Percentiles rank a stretch among this genome's conserved stretches.
Conservation (phyloP, 1,284 basidiomycete species). For the Apiotrichum domesticum region DNA sequence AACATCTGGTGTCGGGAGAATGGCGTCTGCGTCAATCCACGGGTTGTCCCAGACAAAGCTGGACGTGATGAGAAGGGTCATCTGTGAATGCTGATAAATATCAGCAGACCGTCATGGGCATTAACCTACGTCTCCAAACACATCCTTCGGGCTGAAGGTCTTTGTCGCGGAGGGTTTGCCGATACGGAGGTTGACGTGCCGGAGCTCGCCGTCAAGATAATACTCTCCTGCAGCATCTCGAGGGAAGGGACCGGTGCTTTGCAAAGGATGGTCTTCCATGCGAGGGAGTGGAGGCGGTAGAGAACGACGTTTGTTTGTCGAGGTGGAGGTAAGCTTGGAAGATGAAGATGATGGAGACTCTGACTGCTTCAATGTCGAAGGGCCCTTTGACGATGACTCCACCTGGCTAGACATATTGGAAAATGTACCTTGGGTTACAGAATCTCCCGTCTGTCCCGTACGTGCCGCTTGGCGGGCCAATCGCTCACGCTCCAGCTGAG, state of each 20-base stretch:
- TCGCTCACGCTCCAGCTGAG: conserved; percentile 40
- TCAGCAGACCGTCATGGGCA: too few species aligned
- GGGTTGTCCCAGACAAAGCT: conserved; percentile 34
- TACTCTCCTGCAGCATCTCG: conserved; percentile 40
- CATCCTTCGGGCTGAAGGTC: conserved; percentile 25
- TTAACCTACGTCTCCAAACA: conserved; percentile 35
- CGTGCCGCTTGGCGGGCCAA: conserved; percentile 33
- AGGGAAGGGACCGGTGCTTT: conserved; percentile 24
- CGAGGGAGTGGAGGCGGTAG: background rate
- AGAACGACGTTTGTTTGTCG: background rate
- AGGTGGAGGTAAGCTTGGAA: too few species aligned
- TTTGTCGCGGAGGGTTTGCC: conserved; percentile 17
- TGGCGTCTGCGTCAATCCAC: conserved; percentile 26
- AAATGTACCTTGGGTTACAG: background rate
- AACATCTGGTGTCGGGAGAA: conserved; percentile 24
- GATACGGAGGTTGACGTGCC: conserved; percentile 28
- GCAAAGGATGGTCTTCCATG: conserved; percentile 27
- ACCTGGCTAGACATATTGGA: background rate
- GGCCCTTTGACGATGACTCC: background rate
- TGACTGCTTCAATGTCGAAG: background rate
- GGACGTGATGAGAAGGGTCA: conserved; percentile 33
- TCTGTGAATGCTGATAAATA: conserved; percentile 27
- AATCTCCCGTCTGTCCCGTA: background rate
- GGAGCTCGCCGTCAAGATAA: conserved; percentile 38
- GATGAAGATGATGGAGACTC: background rate